Conservation (phyloP, 2,329 filamentous ascomycete species). For the Sordariomycetes sp. region DNA sequence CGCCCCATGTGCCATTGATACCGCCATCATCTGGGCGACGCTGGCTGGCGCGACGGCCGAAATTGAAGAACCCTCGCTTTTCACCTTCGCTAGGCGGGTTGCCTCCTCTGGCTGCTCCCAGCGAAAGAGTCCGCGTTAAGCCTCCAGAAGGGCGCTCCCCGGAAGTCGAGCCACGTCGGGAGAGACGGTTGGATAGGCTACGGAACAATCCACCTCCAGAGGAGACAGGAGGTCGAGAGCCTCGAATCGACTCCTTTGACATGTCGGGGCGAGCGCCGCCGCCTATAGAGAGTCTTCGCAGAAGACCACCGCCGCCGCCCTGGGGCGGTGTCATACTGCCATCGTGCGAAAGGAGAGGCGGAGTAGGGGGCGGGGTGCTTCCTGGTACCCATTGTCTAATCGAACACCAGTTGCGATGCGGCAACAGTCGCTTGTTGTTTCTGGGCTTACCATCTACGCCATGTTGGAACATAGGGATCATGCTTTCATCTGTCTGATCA, state of each 20-base stretch:
- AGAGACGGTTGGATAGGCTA: constrained; percentile 19
- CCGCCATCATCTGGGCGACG: constrained; percentile 36
- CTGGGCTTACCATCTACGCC: constrained; percentile 83
- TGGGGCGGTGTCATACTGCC: constrained; percentile 27
- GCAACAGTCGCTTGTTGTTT: constrained; percentile 85
- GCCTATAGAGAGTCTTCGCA: constrained; percentile 35
- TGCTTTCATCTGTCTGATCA: constrained; percentile 78
- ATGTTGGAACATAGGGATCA: constrained; percentile 87
- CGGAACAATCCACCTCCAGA: constrained; percentile 30
- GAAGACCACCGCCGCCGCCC: constrained; percentile 23
- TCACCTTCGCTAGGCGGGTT: not conserved
- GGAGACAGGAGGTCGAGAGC: constrained; percentile 40
- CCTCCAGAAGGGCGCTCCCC: constrained; percentile 22
- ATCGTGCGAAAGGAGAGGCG: constrained; percentile 41
- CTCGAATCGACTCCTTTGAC: constrained; percentile 25
- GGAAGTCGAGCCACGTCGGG: constrained; percentile 5
- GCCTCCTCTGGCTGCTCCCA: constrained; percentile 39
- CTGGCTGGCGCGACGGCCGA: constrained; percentile 16
- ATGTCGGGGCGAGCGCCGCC: constrained; percentile 25
- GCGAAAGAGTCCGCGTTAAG: constrained; percentile 50
- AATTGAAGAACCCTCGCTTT: not conserved
- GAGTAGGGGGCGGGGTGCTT: constrained; percentile 61
- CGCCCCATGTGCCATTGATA: constrained; percentile 46
- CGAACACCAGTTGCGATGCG: constrained; percentile 91
- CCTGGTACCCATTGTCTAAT: constrained; percentile 80